Evolutionary conservation across 2,329 filamentous ascomycete species (phyloP), one percentile per base, ranked within the genome.

Genomic region (Verticillium tricorpus): DNA sequence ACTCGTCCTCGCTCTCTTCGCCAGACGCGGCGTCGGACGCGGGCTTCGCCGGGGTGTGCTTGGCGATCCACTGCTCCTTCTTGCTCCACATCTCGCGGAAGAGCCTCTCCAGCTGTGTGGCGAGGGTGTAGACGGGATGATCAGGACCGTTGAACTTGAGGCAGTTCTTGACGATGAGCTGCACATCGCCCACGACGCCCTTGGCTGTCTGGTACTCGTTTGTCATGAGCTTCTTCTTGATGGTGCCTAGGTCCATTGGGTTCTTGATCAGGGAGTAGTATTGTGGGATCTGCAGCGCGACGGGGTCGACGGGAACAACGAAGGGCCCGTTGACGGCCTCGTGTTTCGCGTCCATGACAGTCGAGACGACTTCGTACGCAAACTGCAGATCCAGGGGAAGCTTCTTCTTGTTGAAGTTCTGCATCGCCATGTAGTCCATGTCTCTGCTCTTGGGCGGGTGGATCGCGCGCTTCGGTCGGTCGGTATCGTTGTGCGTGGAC

Each of bases 211-310:
- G 84, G 71, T 98, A 98, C 61, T 92, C 86, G 31, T 93, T 92
- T 14, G 82, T 81, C 67, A 89, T 86, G 50, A 97, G 82, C 76
- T 96, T 96, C 52, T 83, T 82, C 39, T 85, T 82, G 71, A 97
- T 90, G n/a, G 92, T 97, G 17, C 84, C 82, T 58, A 97, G 81
- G 73, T 99, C 94, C 94, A 98, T 99, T 0, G 95, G 95, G 73
- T 93, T 92, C 81, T 97, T 98, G 78, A 99, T 93, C 64, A 98
- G 82, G 70, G 90, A 92, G 73, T 95, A 92, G 73, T 99, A 99
- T 28, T 90, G 89, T 0, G 95, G 95, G 63, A 98, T 97, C 72
- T 94, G 93, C 60, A 98, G 80, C 0, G 93, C 94, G 39, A 98
- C 93, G 0, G 95, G 93, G 72, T 99, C 95, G 22, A 99, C 95